Conservation (phyloP, 2,329 filamentous ascomycete species). For the Aspergillus unguis region DNA sequence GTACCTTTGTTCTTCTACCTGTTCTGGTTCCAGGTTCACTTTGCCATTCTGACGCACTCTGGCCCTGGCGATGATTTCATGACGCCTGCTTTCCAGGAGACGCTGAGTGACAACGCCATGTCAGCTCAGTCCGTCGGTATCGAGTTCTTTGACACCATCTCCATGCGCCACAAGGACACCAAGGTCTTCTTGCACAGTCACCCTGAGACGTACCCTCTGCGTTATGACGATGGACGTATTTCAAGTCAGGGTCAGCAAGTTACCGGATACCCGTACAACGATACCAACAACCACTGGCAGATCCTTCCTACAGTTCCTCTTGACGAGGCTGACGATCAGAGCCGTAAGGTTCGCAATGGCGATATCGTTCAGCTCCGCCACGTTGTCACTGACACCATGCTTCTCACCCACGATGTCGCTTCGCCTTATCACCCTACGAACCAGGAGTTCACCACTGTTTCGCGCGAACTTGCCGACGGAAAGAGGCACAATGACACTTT, state of each 20-base stretch:
- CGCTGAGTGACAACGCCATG: constrained; percentile 91
- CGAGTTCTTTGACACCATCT: constrained; percentile 85
- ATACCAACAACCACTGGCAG: constrained; percentile 99
- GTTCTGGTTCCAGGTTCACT: constrained; percentile 99
- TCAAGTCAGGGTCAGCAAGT: constrained; percentile 98
- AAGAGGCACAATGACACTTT: constrained; percentile 81
- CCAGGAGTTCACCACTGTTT: constrained; percentile 91
- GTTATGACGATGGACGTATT: constrained; percentile 95
- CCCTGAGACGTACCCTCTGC: constrained; percentile 79
- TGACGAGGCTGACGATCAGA: constrained; percentile 54
- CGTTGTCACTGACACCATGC: constrained; percentile 75
- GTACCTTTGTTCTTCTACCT: constrained; percentile 97
- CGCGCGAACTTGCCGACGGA: constrained; percentile 67
- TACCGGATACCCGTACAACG: constrained; percentile 95
- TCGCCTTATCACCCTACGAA: constrained; percentile 96
- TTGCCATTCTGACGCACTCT: constrained; percentile 79
- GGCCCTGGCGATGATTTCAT: constrained; percentile 98
- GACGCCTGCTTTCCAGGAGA: constrained; percentile 97
- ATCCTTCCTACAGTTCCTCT: constrained; percentile 65
- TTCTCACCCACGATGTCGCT: constrained; percentile 93
- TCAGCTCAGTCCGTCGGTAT: constrained; percentile 79
- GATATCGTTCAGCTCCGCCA: constrained; percentile 86
- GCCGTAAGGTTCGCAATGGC: constrained; percentile 71
- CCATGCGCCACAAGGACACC: constrained; percentile 93
- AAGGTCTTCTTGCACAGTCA: constrained; percentile 96